Conservation (phyloP, 805 yeast genomes). For the Barnettozyma wickerhamii region DNA sequence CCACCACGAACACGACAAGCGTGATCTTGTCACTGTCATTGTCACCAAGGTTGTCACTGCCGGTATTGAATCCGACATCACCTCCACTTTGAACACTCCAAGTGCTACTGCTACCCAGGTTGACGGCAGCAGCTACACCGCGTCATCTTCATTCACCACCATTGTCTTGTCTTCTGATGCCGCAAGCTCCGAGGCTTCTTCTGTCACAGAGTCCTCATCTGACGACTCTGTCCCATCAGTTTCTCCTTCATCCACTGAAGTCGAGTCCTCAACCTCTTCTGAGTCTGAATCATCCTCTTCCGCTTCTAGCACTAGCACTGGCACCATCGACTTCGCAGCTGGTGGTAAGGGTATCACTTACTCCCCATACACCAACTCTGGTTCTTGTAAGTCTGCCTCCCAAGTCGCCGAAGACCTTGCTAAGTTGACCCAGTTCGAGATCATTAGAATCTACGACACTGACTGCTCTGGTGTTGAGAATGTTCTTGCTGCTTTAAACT, state of each 20-base stretch:
- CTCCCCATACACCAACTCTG: slow-evolving; percentile 55
- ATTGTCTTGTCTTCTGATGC: not conserved
- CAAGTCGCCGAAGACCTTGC: slow-evolving; percentile 45
- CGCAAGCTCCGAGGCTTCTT: slow-evolving; percentile 14
- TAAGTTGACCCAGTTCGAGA: slow-evolving; percentile 38
- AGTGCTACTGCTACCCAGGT: slow-evolving; percentile 18
- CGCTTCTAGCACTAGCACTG: slow-evolving; percentile 29
- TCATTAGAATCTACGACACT: slow-evolving; percentile 59
- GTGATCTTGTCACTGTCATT: slow-evolving; percentile 39
- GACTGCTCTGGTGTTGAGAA: slow-evolving; percentile 57
- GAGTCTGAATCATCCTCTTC: slow-evolving; percentile 23
- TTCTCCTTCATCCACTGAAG: slow-evolving; percentile 12
- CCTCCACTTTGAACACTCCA: slow-evolving; percentile 11
- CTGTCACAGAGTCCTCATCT: too few species aligned
- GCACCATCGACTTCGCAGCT: slow-evolving; percentile 27
- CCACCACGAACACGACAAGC: slow-evolving; percentile 41
- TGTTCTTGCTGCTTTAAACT: slow-evolving; percentile 43
- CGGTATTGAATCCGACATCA: slow-evolving; percentile 1
- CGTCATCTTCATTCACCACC: slow-evolving; percentile 9
- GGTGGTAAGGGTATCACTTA: slow-evolving; percentile 59
- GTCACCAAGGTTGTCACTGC: slow-evolving; percentile 26
- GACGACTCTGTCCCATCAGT: slow-evolving; percentile 11
- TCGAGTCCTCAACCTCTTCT: slow-evolving; percentile 16
- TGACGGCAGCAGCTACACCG: too few species aligned
- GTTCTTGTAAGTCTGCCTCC: slow-evolving; percentile 49